Evolutionary conservation across 495 filamentous ascomycete species (phyloP), one percentile per base, ranked within the genome.

Genomic region (Talaromyces adpressus): DNA sequence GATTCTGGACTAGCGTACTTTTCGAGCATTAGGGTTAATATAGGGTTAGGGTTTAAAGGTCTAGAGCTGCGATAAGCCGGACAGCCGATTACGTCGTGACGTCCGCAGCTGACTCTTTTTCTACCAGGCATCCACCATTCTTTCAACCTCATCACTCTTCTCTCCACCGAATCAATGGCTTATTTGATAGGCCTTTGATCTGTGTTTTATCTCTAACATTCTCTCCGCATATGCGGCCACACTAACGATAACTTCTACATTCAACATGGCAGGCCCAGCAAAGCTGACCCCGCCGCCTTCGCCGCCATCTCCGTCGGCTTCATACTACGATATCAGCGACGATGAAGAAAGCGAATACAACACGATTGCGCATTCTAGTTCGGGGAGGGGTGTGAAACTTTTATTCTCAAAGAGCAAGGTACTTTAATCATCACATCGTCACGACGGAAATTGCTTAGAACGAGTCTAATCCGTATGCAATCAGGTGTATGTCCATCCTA

Each of bases 321-420:
- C 92, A 65, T 96, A 92, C 81, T 98, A 97, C 83, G 94, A 93
- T 69, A 82, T 97, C 79, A 97, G 92, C 73, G 94, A 98, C 76
- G 92, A 96, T 65, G 92, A 96, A 54, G 95, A 98, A 75, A 88
- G 86, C 66, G 94, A 92, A 66, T 98, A 98, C 76, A 91, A 93
- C 71, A 98, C 93, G 23, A 94, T 98, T 73, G 91, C 91, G 9
- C 91, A 95, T 72, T 86, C 87, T 14, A 84, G 79, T 61, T 85
- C 89, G 1, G 88, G 90, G 2, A 84, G 87, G 64, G 93, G 94
- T 6, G 95, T 98, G 49, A 98, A 97, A 78, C 80, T 98, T n/a
- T 78, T 98, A 27, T 97, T 88, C 69, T 92, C 92, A 25, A 98
- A 98, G 76, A 97, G 92, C 87, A 98, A 98, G 81, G 91, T 88